These are phyloP conservation scores for Lasiodiplodia sp. DNA, from an alignment of 2,329 filamentous ascomycete species.

Conservation along the genomic window DNA sequence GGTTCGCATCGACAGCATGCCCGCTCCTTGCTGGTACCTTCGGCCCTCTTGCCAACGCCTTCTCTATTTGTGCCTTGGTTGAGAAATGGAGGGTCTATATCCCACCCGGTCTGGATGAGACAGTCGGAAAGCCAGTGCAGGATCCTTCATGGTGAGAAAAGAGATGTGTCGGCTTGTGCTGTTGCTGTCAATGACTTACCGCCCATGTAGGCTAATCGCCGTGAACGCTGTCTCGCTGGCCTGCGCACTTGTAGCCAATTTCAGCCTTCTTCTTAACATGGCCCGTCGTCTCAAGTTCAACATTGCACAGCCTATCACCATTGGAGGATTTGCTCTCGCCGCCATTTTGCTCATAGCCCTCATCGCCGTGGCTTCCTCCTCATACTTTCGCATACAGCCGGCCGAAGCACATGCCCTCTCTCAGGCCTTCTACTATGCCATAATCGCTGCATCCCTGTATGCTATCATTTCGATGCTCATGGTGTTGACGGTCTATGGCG, in stretches of 20 bases:
- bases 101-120: conserved; percentile 54
- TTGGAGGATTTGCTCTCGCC: conserved; percentile 65
- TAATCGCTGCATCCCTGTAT: conserved; percentile 64
- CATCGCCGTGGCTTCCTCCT: conserved; percentile 55
- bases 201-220: conserved; percentile 53
- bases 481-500: conserved; percentile 63
- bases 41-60: conserved; percentile 63
- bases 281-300: conserved; percentile 61
- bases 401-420: conserved; percentile 56
- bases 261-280: conserved; percentile 66
- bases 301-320: conserved; percentile 66
- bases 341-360: conserved; percentile 62
- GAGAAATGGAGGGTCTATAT: conserved; percentile 63
- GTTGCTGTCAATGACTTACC: conserved; percentile 8
- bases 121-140: conserved; percentile 53
- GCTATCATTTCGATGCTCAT: conserved; percentile 63
- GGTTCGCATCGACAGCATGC: conserved; percentile 66
- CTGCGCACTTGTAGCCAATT: conserved; percentile 62
- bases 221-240: conserved; percentile 64
- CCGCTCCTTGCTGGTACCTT: conserved; percentile 64
- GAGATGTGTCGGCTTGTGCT: neutral
- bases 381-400: conserved; percentile 52
- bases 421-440: conserved; percentile 66
- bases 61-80: conserved; percentile 63
- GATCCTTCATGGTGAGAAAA: conserved; percentile 60